A percentile compares a stretch with the other conserved stretches of the same genome.
Conservation (phyloP, 208 protist species). For the Phytomonas serpens region DNA sequence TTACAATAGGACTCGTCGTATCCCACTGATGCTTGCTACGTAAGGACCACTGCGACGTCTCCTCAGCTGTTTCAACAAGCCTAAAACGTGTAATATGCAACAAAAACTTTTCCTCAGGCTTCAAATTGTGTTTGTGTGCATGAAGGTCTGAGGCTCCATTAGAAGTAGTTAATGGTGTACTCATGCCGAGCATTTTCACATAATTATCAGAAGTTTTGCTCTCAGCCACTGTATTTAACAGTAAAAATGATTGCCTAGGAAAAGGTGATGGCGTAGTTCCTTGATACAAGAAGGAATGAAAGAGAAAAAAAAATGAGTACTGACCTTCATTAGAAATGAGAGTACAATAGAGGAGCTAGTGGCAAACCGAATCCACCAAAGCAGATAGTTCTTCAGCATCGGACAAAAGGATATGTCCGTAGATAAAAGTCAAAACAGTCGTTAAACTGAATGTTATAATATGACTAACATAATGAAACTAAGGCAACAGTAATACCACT, state of each 20-base stretch:
- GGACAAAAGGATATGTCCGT: background rate
- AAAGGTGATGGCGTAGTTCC: background rate
- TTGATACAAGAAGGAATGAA: background rate
- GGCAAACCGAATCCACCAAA: background rate
- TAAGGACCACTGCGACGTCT: constrained; percentile 43
- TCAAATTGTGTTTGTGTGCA: background rate
- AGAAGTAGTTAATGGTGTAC: background rate
- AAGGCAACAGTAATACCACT: background rate
- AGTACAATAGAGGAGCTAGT: background rate
- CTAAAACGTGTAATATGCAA: constrained; percentile 51
- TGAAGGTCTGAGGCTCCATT: background rate
- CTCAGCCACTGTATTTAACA: background rate
- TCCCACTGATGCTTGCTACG: constrained; percentile 71
- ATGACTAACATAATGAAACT: background rate
- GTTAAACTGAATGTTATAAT: background rate
- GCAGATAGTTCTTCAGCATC: background rate
- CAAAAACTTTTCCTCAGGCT: constrained; percentile 28
- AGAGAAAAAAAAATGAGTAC: background rate
- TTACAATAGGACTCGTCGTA: constrained; percentile 37
- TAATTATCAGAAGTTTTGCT: background rate
- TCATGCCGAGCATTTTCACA: background rate
- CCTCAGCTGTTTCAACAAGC: constrained; percentile 80
- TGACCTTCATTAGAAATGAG: background rate
- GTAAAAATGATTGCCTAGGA: background rate
- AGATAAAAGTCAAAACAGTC: background rate